Evolutionary conservation across 164 flowering plant genomes (phyloP), one percentile per base, ranked within the genome.

Genomic region (Platanus orientalis): DNA sequence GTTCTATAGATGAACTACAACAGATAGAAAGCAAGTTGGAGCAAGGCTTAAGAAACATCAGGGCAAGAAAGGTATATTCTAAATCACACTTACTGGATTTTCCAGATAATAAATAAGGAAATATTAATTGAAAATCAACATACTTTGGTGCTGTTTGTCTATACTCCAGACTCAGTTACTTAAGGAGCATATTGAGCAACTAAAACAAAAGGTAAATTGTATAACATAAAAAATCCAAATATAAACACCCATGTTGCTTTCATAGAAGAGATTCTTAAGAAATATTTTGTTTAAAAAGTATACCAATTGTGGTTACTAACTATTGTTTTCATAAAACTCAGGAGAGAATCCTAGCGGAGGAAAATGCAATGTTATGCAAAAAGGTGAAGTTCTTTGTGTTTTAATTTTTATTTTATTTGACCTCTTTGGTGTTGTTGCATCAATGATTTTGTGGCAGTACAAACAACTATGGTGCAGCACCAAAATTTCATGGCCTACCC

Each of bases 21-120:
- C 74, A 83, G 56, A 58, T 83, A 19, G 98, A 92, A 60, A 72
- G 67, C 21, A 89, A 89, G 76, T 54, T 89, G 69, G 93, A 89
- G 71, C 65, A 67, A 67, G 85, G 93, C 61, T 81, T 87, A 5
- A 68, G 63, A 75, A 76, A 13, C 44, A 74, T 91, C 45, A 73
- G 96, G 65, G 78, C 73, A 19, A 78, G 83, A 78, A 91, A 89
- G 97, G 97, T 84, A 56, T 64, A 14, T 0, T 19, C 14, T 19
- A 54, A 60, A 47, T 14, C 29, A 14, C 23, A 20, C 25, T 6
- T 14, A 14, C 50, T 7, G n/a, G 25, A 36, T 54, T 52, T 54
- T 57, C 21, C 2, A 19, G 12, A 45, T 30, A 7, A 0, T 7
- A 4, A 16, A 16, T 47, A 17, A 63, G 19, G 7, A 49, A 19